A percentile compares a stretch with the other conserved stretches of the same genome.
These are phyloP conservation scores for Alternaria arborescens DNA, from an alignment of 2,329 filamentous ascomycete genomes.

Conservation along the genomic window DNA sequence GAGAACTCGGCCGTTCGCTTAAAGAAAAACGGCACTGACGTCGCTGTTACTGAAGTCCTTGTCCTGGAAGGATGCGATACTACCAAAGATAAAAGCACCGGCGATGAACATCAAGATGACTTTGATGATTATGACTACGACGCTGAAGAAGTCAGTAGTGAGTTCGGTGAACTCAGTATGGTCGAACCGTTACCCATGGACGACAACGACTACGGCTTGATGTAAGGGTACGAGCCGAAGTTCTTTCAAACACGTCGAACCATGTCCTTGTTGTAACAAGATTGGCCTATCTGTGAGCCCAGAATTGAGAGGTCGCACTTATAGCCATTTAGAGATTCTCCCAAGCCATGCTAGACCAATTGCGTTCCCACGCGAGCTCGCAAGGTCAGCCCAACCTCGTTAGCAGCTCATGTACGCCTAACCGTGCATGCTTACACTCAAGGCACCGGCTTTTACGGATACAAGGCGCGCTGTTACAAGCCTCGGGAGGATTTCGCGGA, in stretches of 20 bases:
- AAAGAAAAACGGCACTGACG: constrained; percentile 12
- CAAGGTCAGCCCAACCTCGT: background rate
- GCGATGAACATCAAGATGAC: background rate
- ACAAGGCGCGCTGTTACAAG: background rate
- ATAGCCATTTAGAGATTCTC: background rate
- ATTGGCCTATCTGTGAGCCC: background rate
- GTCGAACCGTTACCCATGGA: constrained; percentile 40
- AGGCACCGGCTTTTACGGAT: background rate
- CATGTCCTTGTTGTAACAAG: background rate
- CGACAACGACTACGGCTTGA: constrained; percentile 35
- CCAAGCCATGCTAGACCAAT: background rate
- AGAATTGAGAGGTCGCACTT: background rate
- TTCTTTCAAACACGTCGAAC: background rate
- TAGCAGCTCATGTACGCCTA: background rate
- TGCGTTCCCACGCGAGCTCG: background rate
- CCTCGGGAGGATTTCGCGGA: background rate
- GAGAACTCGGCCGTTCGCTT: background rate
- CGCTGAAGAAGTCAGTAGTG: constrained; percentile 32
- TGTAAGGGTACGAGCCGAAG: constrained; percentile 15
- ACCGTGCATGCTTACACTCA: background rate
- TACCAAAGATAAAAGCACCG: background rate
- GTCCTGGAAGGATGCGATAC: background rate
- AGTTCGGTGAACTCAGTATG: constrained; percentile 40
- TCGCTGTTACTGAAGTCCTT: constrained; percentile 22
- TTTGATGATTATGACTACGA: constrained; percentile 16